Evolutionary conservation across 345 rosid species (phyloP).

Genomic region (Firmiana major): DNA sequence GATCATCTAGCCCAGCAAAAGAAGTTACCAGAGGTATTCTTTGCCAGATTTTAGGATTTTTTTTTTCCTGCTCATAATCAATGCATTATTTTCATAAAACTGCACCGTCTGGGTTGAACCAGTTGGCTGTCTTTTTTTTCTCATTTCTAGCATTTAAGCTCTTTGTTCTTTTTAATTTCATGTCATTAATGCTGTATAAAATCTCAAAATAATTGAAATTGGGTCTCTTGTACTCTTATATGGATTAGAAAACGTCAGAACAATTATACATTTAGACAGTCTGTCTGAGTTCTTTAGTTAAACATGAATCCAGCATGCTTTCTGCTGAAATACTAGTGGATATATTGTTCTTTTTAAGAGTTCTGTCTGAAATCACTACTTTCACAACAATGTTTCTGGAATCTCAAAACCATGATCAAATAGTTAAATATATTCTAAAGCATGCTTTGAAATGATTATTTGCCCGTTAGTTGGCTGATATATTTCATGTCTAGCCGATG

Average conservation of each 20-base stretch:
- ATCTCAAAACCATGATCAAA: neutral
- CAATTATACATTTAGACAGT: neutral
- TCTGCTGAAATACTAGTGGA: neutral
- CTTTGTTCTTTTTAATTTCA: neutral
- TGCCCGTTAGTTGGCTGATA: neutral
- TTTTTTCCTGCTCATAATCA: neutral
- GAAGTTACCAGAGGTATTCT: conserved; percentile 66
- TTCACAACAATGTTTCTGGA: neutral
- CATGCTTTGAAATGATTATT: neutral
- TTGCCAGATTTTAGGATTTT: conserved; percentile 4
- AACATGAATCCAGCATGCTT: neutral
- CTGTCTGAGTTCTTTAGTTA: neutral
- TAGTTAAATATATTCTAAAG: no score
- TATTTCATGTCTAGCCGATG: neutral
- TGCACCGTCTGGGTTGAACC: neutral
- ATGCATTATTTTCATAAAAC: neutral
- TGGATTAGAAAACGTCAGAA: neutral
- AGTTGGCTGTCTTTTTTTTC: neutral
- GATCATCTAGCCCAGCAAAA: conserved; percentile 63
- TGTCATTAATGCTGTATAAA: neutral
- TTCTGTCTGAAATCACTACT: neutral
- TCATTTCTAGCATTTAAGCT: neutral
- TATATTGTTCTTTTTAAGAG: neutral
- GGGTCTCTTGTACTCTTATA: neutral
- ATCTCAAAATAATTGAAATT: neutral